A percentile compares a stretch with the other conserved stretches of the same genome.
Evolutionary conservation across 2,329 filamentous ascomycete genomes (phyloP).

Genomic region (Scopulariopsis brevicaulis): DNA sequence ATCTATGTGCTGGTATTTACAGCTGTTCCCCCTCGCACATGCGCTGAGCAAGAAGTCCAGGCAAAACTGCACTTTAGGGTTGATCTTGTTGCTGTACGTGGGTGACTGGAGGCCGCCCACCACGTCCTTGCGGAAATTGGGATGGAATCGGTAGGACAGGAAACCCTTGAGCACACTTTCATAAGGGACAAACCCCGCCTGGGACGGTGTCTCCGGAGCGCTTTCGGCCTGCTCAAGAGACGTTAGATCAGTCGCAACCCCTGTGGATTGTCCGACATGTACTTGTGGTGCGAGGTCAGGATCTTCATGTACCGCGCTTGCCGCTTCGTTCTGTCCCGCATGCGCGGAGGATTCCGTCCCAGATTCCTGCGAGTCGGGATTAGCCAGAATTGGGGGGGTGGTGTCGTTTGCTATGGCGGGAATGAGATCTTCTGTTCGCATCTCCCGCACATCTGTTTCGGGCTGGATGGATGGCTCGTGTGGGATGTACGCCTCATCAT

Average conservation of each 20-base stretch:
- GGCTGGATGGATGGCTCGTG: neutral
- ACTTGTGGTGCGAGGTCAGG: neutral
- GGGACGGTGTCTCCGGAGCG: neutral
- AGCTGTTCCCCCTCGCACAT: conserved; percentile 61
- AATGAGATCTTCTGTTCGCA: neutral
- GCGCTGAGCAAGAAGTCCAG: conserved; percentile 54
- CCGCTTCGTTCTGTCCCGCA: neutral
- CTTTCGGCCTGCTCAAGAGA: neutral
- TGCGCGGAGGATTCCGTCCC: neutral
- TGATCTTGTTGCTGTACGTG: conserved; percentile 88
- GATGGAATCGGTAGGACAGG: conserved; percentile 83
- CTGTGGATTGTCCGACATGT: neutral
- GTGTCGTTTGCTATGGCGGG: neutral
- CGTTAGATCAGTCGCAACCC: neutral
- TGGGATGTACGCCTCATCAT: neutral
- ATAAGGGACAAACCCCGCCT: conserved; percentile 45
- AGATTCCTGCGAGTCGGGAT: neutral
- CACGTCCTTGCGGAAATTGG: conserved; percentile 57
- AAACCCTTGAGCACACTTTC: conserved; percentile 74
- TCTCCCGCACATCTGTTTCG: neutral
- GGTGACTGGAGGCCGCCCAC: conserved; percentile 73
- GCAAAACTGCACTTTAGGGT: conserved; percentile 64
- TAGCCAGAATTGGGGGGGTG: neutral
- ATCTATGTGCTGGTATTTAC: conserved; percentile 70
- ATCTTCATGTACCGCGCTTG: neutral